Evolutionary conservation across 805 yeast species (phyloP).

Genomic region (Maudiozyma saulgeensis): DNA sequence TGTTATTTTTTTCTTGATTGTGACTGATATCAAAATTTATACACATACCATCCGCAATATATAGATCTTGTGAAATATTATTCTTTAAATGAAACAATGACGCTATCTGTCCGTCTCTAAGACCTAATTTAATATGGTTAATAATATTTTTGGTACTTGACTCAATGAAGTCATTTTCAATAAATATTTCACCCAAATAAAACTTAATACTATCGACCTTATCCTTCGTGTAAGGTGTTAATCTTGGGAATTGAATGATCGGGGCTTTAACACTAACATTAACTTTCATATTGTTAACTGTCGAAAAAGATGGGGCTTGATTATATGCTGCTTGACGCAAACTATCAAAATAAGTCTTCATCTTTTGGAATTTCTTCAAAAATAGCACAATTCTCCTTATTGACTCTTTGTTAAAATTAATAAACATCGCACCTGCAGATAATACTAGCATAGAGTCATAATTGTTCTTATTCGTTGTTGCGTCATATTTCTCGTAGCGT

Average conservation of each 20-base stretch:
- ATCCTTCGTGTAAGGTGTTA: conserved; percentile 32
- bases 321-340: conserved; percentile 84
- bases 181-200: conserved; percentile 73
- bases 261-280: conserved; percentile 75
- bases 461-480: conserved; percentile 34
- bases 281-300: conserved; percentile 49
- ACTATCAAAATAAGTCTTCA: conserved; percentile 83
- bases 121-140: conserved; percentile 57
- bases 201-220: conserved; percentile 55
- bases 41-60: conserved; percentile 59
- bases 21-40: conserved; percentile 51
- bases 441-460: conserved; percentile 33
- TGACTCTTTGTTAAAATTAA: conserved; percentile 78
- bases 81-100: conserved; percentile 48
- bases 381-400: conserved; percentile 57
- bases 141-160: conserved; percentile 25
- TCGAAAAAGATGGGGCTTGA: conserved; percentile 57
- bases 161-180: conserved; percentile 48
- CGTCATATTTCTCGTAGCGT: conserved; percentile 72
- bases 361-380: conserved; percentile 62
- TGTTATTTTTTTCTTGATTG: conserved; percentile 31
- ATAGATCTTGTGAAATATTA: conserved; percentile 41
- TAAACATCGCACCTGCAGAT: conserved; percentile 62
- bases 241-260: conserved; percentile 64
- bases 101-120: conserved; percentile 59